A percentile compares a stretch with the other conserved stretches of the same genome.
Evolutionary conservation across 495 filamentous ascomycete species (phyloP).

Genomic region (Aspergillus kassunensis): DNA sequence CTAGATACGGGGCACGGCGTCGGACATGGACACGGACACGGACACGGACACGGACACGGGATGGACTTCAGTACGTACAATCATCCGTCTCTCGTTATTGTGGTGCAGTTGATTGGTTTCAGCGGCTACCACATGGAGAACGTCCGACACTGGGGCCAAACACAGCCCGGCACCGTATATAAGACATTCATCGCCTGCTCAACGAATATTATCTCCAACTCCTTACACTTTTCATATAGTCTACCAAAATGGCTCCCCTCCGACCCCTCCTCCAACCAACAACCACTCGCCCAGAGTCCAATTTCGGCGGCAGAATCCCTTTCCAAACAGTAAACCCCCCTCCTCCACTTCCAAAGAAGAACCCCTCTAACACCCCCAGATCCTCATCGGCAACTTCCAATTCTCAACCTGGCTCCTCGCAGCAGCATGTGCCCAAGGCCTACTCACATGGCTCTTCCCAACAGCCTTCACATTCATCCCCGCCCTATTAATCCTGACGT

Average conservation of each 20-base stretch:
- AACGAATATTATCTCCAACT: too few species aligned
- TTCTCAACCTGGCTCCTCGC: conserved; percentile 2
- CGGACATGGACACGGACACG: too few species aligned
- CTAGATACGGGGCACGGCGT: too few species aligned
- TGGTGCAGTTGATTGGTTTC: too few species aligned
- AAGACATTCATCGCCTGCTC: too few species aligned
- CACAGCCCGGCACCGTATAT: too few species aligned
- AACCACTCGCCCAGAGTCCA: background rate
- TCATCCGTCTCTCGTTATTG: too few species aligned
- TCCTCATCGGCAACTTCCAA: conserved; percentile 7
- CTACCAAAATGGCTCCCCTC: background rate
- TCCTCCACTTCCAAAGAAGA: background rate
- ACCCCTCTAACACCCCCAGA: background rate
- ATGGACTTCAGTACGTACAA: too few species aligned
- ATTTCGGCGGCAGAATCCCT: background rate
- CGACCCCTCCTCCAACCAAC: background rate
- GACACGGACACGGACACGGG: too few species aligned
- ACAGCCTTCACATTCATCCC: conserved; percentile 3
- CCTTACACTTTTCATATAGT: too few species aligned
- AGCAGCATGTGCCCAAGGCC: background rate
- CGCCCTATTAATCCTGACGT: background rate
- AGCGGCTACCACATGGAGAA: too few species aligned
- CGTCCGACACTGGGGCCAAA: too few species aligned
- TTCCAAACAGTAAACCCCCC: background rate
- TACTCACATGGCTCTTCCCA: conserved; percentile 3